Conservation (phyloP, 176 grass and related monocot species). For the Carex parvula region DNA sequence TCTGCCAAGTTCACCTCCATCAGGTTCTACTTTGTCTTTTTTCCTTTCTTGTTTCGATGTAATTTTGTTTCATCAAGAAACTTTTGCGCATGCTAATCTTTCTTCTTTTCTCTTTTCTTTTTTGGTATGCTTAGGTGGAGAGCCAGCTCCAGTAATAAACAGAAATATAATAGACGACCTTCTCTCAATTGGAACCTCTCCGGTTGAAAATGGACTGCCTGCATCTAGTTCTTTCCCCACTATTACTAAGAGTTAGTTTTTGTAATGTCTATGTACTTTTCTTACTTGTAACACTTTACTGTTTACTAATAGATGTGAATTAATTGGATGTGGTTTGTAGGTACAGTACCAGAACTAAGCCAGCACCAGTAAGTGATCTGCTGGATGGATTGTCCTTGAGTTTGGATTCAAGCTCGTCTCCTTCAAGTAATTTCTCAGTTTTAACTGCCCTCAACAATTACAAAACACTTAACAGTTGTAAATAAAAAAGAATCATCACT, state of each 20-base stretch:
- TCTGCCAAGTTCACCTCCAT: constrained; percentile 44
- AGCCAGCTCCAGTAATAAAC: constrained; percentile 37
- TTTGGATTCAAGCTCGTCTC: constrained; percentile 55
- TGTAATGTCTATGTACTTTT: constrained; percentile 25
- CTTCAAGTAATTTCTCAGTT: constrained; percentile 37
- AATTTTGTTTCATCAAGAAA: constrained; percentile 24
- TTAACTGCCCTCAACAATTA: not conserved
- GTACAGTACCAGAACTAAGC: constrained; percentile 40
- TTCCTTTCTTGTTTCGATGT: constrained; percentile 21
- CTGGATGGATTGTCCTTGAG: constrained; percentile 75
- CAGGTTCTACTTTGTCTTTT: constrained; percentile 50
- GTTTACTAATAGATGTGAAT: constrained; percentile 23
- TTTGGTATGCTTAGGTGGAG: constrained; percentile 32
- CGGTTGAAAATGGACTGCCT: constrained; percentile 59
- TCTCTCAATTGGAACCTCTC: constrained; percentile 80
- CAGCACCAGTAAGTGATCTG: constrained; percentile 73
- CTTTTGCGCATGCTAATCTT: constrained; percentile 14
- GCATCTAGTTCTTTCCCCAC: constrained; percentile 35
- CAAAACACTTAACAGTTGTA: not conserved
- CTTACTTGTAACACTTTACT: not conserved
- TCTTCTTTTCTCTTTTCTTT: not conserved
- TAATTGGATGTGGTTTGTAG: constrained; percentile 27
- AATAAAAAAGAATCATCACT: not conserved
- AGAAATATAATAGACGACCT: constrained; percentile 93
- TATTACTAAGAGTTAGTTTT: constrained; percentile 47